Conservation (phyloP, 2,329 filamentous ascomycete species). For the Verticillium nonalfalfae region DNA sequence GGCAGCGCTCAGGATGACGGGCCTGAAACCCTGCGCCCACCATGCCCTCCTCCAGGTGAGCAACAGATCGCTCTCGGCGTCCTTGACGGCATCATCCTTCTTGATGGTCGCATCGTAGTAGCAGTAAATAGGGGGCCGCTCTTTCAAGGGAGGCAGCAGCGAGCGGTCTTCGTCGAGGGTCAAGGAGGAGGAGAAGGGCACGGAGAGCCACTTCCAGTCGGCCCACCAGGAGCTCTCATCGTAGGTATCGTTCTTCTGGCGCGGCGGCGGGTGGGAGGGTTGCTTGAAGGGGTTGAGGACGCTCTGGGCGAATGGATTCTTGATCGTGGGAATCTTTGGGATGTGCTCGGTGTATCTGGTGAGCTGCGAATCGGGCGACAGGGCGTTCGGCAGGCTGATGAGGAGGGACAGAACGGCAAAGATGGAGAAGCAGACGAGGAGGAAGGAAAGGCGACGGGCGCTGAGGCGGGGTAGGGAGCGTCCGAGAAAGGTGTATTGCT, state of each 20-base stretch:
- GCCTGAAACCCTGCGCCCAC: conserved; percentile 91
- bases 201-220: conserved; percentile 82
- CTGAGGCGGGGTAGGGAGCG: conserved; percentile 42
- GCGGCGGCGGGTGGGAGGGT: conserved; percentile 63
- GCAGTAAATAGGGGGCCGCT: conserved; percentile 75
- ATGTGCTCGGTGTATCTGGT: conserved; percentile 43
- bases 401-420: conserved; percentile 49
- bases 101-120: conserved; percentile 71
- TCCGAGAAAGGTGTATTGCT: conserved; percentile 31
- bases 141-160: conserved; percentile 69
- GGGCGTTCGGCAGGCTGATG: conserved; percentile 40
- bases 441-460: conserved; percentile 44
- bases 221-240: conserved; percentile 79
- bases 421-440: conserved; percentile 43
- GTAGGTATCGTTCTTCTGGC: conserved; percentile 71
- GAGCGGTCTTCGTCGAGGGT: conserved; percentile 76
- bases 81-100: conserved; percentile 56
- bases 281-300: conserved; percentile 61
- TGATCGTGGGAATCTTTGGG: conserved; percentile 31
- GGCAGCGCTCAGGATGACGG: conserved; percentile 69
- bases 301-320: conserved; percentile 38
- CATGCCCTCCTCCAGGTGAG: conserved; percentile 87
- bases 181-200: conserved; percentile 75
- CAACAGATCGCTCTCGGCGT: conserved; percentile 73
- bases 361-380: conserved; percentile 42